phyloP scores from a whole-genome alignment of 345 rosid genomes.

The Salix exigua region DNA sequence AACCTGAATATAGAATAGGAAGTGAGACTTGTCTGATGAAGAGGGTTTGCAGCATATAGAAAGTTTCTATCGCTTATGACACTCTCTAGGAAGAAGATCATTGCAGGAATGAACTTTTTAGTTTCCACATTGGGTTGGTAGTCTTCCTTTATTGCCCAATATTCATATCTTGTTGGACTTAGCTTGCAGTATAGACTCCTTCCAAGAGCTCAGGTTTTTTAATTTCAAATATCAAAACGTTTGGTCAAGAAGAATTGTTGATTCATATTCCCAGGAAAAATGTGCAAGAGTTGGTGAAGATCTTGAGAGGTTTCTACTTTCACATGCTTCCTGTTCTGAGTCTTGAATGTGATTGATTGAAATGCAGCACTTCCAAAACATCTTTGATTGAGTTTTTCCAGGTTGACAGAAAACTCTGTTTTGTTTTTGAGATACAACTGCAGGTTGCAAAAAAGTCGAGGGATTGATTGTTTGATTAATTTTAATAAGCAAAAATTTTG shows the following conservation, averaged over 20 bases:
- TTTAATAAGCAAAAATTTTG: too few species aligned
- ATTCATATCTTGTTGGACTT: conserved; percentile 28
- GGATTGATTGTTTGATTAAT: too few species aligned
- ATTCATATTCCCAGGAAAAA: not conserved
- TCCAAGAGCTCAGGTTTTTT: conserved; percentile 3
- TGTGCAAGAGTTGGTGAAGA: not conserved
- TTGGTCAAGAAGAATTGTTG: not conserved
- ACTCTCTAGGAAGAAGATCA: conserved; percentile 38
- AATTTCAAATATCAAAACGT: conserved; percentile 1
- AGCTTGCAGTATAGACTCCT: conserved; percentile 39
- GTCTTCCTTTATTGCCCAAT: conserved; percentile 26
- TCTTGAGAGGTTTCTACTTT: too few species aligned
- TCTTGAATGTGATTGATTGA: too few species aligned
- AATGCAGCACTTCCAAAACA: too few species aligned
- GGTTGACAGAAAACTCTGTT: too few species aligned
- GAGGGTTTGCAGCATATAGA: conserved; percentile 34
- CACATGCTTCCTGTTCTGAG: too few species aligned
- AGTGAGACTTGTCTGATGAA: conserved; percentile 53
- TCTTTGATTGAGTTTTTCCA: too few species aligned
- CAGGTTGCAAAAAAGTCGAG: too few species aligned
- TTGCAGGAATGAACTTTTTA: conserved; percentile 35
- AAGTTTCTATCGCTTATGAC: conserved; percentile 39
- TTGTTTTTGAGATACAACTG: too few species aligned
- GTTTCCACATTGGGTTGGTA: conserved; percentile 34
- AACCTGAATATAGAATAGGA: conserved; percentile 33